Evolutionary conservation across 129 eudicot genomes (phyloP).

Genomic region (Pulicaria dysenterica): DNA sequence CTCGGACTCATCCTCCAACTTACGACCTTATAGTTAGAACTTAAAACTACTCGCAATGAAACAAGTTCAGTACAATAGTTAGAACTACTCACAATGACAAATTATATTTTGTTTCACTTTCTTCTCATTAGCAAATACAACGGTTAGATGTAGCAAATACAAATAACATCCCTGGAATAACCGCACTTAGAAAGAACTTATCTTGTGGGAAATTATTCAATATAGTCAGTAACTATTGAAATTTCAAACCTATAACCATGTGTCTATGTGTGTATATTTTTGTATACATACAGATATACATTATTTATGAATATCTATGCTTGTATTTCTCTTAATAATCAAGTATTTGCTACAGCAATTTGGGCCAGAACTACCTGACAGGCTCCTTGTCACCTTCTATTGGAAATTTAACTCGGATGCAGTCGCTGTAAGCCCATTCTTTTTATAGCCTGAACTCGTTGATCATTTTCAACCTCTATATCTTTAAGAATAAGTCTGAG

Average conservation of each 20-base stretch:
- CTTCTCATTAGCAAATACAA: not conserved
- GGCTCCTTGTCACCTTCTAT: conserved; percentile 72
- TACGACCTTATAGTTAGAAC: no score
- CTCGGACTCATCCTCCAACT: no score
- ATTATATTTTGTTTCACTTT: not conserved
- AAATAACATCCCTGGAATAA: no score
- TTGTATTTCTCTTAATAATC: conserved; percentile 21
- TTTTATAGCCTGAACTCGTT: not conserved
- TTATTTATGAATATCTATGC: conserved; percentile 33
- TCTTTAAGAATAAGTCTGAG: conserved; percentile 13
- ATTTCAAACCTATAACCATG: not conserved
- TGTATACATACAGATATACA: not conserved
- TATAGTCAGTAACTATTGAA: not conserved
- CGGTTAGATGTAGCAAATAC: no score
- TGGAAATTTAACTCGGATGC: conserved; percentile 68
- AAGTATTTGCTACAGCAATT: conserved; percentile 42
- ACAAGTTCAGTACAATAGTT: not conserved
- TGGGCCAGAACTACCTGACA: conserved; percentile 65
- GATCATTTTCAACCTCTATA: not conserved
- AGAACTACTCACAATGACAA: not conserved
- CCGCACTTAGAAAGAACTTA: no score
- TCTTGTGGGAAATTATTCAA: not conserved
- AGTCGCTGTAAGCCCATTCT: conserved; percentile 56
- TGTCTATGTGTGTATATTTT: not conserved
- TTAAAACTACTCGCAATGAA: no score